Percentiles rank a stretch among this genome's conserved stretches.
Conservation (phyloP, 257 asterid genomes). For the Anisodus acutangulus region DNA sequence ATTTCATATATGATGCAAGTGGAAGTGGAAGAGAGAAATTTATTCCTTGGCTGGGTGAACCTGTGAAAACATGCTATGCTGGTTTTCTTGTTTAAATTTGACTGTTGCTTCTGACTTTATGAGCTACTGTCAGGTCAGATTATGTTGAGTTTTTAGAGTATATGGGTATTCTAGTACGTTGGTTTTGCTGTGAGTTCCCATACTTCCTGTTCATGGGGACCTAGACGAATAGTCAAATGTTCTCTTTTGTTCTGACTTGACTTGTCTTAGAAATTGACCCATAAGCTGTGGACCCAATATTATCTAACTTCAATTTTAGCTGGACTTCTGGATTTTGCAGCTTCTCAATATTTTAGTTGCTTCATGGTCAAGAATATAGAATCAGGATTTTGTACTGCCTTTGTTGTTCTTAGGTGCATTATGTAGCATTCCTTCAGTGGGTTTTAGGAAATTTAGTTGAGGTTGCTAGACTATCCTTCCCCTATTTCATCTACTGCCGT, state of each 20-base stretch:
- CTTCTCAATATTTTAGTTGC: slow-evolving; percentile 7
- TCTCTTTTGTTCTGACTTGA: slow-evolving; percentile 4
- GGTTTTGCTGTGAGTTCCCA: slow-evolving; percentile 20
- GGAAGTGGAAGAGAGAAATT: slow-evolving; percentile 8
- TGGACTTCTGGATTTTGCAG: neutral
- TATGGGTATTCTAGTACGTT: neutral
- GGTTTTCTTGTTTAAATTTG: slow-evolving; percentile 16
- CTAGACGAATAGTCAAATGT: slow-evolving; percentile 5
- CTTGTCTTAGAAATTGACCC: neutral
- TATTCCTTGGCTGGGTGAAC: slow-evolving; percentile 16
- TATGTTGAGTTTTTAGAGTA: neutral
- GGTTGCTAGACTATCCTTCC: slow-evolving; percentile 18
- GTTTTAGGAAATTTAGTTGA: slow-evolving; percentile 9
- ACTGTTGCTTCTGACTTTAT: slow-evolving; percentile 22
- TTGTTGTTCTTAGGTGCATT: neutral
- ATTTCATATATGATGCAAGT: slow-evolving; percentile 14
- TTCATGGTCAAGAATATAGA: slow-evolving; percentile 6
- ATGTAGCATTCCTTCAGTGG: neutral
- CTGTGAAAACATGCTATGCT: neutral
- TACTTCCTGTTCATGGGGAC: slow-evolving; percentile 24
- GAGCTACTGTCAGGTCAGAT: neutral
- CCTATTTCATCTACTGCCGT: slow-evolving; percentile 12
- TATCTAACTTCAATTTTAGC: neutral
- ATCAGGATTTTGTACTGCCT: neutral
- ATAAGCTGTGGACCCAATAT: neutral